Evolutionary conservation across 2,329 filamentous ascomycete genomes (phyloP).

Genomic region (Pseudocercospora fijiensis): DNA sequence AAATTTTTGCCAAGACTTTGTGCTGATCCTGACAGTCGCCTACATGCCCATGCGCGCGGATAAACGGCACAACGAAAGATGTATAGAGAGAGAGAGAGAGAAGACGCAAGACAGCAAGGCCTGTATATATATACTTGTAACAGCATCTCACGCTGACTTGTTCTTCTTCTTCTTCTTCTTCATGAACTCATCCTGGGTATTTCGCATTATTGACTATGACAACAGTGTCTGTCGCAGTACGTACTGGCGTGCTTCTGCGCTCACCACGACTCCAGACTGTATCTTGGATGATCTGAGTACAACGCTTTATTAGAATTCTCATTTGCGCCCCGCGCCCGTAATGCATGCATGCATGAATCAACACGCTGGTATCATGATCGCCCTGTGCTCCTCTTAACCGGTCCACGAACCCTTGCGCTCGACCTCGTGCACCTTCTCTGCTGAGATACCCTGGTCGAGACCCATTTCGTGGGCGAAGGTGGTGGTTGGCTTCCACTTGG

Average conservation of each 20-base stretch:
- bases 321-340: constrained; percentile 6
- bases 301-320: not conserved
- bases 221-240: not conserved
- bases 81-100: not conserved
- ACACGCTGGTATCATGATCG: constrained; percentile 3
- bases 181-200: constrained; percentile 6
- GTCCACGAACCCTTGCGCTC: constrained; percentile 39
- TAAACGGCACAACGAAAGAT: not conserved
- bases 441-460: constrained; percentile 30
- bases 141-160: not conserved
- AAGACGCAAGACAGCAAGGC: not conserved
- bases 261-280: not conserved
- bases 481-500: constrained; percentile 57
- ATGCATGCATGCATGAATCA: constrained; percentile 19
- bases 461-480: constrained; percentile 39
- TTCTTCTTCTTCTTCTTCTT: no score
- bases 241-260: not conserved
- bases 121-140: not conserved
- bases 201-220: constrained; percentile 7
- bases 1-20: no score
- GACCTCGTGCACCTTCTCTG: constrained; percentile 35
- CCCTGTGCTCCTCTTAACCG: constrained; percentile 28
- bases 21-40: no score
- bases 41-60: no score
- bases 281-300: constrained; percentile 5